Evolutionary conservation across 1,139 yeast genomes (phyloP).

Genomic region (Lodderomyces oxycetoniae): DNA sequence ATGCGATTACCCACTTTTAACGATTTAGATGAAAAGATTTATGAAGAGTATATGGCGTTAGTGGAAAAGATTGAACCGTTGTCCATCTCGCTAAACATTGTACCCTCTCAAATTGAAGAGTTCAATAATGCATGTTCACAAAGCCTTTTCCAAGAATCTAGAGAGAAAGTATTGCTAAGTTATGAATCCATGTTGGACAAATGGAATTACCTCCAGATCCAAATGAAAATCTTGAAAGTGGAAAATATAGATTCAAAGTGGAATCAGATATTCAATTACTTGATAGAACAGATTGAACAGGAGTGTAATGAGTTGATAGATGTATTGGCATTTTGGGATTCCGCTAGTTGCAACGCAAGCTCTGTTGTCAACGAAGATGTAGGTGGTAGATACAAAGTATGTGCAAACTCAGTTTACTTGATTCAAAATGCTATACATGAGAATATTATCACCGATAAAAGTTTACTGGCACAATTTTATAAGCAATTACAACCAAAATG

Average conservation of each 20-base stretch:
- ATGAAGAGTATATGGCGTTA: constrained; percentile 26
- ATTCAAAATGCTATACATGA: constrained; percentile 32
- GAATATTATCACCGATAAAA: constrained; percentile 18
- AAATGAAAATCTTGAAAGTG: constrained; percentile 35
- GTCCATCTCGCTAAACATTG: constrained; percentile 53
- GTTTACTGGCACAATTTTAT: constrained; percentile 21
- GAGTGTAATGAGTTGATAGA: constrained; percentile 26
- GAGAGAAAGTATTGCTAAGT: constrained; percentile 31
- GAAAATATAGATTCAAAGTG: constrained; percentile 53
- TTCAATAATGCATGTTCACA: constrained; percentile 28
- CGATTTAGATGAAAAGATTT: constrained; percentile 25
- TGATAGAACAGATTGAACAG: constrained; percentile 35
- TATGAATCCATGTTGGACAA: constrained; percentile 37
- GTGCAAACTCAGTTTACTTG: constrained; percentile 31
- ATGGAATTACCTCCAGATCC: constrained; percentile 37
- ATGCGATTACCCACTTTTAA: constrained; percentile 31
- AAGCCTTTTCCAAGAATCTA: constrained; percentile 26
- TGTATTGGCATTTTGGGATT: constrained; percentile 16
- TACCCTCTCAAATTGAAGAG: constrained; percentile 51
- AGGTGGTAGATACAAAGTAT: constrained; percentile 26
- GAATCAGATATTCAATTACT: constrained; percentile 46
- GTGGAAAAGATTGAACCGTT: constrained; percentile 45
- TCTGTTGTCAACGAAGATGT: constrained; percentile 16
- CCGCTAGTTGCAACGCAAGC: constrained; percentile 4
- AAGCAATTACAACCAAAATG: constrained; percentile 28